phyloP scores from a whole-genome alignment of 148 eudicot species.

The Chenopodium formosanum region DNA sequence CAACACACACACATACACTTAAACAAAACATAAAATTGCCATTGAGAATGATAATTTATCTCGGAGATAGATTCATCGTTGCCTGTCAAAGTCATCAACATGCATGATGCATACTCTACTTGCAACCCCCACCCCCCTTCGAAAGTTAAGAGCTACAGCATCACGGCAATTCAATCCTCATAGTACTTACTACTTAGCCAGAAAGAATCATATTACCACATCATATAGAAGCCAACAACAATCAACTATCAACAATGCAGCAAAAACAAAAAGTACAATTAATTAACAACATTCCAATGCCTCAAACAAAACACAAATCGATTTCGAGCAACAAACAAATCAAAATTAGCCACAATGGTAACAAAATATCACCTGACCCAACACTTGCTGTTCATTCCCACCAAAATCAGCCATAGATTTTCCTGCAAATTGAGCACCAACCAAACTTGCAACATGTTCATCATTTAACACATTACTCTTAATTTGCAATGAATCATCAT shows the following conservation, averaged over 20 bases:
- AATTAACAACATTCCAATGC: neutral
- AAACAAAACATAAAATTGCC: neutral
- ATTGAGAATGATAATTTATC: neutral
- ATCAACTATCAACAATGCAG: neutral
- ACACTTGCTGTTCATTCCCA: neutral
- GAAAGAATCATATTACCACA: neutral
- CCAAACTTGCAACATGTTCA: neutral
- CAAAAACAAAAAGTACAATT: neutral
- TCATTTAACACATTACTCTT: conserved; percentile 14
- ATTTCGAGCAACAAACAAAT: neutral
- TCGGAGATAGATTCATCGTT: neutral
- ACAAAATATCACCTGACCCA: conserved; percentile 22
- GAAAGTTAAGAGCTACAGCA: neutral
- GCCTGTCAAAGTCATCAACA: neutral
- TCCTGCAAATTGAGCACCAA: conserved; percentile 11
- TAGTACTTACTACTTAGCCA: no score
- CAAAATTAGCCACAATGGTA: neutral
- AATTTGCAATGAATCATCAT: conserved; percentile 7
- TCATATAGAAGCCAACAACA: neutral
- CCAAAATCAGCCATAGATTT: conserved; percentile 10
- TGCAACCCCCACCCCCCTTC: neutral
- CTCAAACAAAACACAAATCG: neutral
- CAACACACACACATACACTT: no score
- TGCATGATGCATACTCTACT: neutral
- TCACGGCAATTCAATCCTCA: neutral